Evolutionary conservation across 768 basidiomycete genomes (phyloP).

Genomic region (Trametes coccinea): DNA sequence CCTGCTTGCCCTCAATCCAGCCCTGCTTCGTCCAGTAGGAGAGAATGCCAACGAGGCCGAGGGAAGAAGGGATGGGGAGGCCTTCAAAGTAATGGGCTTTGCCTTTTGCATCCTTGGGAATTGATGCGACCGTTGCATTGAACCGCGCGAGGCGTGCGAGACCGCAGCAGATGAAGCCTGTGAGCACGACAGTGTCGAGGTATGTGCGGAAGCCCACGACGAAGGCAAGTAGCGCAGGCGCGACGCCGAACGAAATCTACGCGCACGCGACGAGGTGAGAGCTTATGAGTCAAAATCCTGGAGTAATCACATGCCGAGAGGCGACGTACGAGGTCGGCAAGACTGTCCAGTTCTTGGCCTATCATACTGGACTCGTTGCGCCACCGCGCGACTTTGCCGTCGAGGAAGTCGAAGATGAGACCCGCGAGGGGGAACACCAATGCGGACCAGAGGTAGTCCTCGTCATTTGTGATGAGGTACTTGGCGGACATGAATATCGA

Average conservation of each 20-base stretch:
- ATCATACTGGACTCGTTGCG: conserved; percentile 93
- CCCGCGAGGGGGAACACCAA: conserved; percentile 87
- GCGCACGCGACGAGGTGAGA: not conserved
- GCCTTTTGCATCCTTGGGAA: conserved; percentile 84
- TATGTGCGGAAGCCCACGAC: conserved; percentile 88
- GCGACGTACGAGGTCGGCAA: conserved; percentile 85
- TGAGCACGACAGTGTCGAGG: conserved; percentile 84
- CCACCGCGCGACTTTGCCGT: conserved; percentile 98
- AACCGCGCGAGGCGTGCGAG: conserved; percentile 96
- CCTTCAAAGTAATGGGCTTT: conserved; percentile 97
- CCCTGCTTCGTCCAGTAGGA: conserved; percentile 83
- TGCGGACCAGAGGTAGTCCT: conserved; percentile 83
- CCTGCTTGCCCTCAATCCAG: conserved; percentile 78
- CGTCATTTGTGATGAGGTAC: conserved; percentile 80
- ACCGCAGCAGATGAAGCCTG: conserved; percentile 93
- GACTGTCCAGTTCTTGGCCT: conserved; percentile 95
- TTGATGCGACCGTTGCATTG: conserved; percentile 95
- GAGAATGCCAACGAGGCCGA: conserved; percentile 75
- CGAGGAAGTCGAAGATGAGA: conserved; percentile 96
- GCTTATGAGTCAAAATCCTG: conserved; percentile 5
- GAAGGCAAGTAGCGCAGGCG: conserved; percentile 92
- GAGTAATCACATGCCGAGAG: conserved; percentile 10
- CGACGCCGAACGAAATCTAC: conserved; percentile 97
- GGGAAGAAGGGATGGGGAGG: conserved; percentile 90
- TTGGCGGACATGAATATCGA: conserved; percentile 92